A percentile compares a stretch with the other conserved stretches of the same genome.
Evolutionary conservation across 306 rosid species (phyloP).

Genomic region (Gastrolobium bilobum): DNA sequence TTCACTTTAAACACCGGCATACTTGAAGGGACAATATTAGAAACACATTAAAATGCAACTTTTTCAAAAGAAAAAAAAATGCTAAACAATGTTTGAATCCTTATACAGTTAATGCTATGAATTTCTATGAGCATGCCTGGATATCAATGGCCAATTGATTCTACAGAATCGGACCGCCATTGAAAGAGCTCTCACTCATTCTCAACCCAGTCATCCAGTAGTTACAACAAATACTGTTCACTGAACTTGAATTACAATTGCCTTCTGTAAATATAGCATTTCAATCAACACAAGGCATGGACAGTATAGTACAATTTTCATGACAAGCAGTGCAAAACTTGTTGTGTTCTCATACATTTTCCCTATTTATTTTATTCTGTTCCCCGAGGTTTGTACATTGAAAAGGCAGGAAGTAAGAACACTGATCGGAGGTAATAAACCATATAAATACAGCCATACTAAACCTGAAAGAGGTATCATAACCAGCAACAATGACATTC

Average conservation of each 20-base stretch:
- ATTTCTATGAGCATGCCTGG: neutral
- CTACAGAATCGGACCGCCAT: neutral
- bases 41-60: neutral
- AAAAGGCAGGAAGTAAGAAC: neutral
- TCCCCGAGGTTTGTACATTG: neutral
- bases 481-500: neutral
- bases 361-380: neutral
- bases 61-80: neutral
- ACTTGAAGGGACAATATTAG: neutral
- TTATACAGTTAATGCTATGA: neutral
- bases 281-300: constrained; percentile 9
- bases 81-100: too few species aligned
- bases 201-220: neutral
- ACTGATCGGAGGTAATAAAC: constrained; percentile 1
- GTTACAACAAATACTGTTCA: constrained; percentile 1
- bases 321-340: neutral
- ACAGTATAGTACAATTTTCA: neutral
- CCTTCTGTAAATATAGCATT: constrained; percentile 2
- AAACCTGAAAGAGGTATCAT: constrained; percentile 17
- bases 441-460: neutral
- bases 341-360: constrained; percentile 18
- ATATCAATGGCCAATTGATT: neutral
- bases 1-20: too few species aligned
- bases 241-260: neutral
- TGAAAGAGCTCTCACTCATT: neutral